phyloP scores from a whole-genome alignment of 306 rosid species.

The Gastrolobium bilobum region DNA sequence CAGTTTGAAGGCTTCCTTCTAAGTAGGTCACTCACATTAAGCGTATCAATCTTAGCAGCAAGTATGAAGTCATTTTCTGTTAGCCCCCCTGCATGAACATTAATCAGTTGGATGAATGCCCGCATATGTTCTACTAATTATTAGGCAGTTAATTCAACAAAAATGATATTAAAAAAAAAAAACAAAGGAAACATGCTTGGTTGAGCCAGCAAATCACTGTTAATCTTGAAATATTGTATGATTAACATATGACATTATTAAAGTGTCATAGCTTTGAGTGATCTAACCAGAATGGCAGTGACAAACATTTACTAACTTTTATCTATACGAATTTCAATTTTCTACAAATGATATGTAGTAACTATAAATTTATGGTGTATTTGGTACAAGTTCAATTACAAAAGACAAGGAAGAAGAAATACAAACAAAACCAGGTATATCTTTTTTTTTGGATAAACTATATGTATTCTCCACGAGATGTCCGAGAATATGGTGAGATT shows the following conservation, averaged over 20 bases:
- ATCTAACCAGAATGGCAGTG: neutral
- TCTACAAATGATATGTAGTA: neutral
- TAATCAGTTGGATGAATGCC: conserved; percentile 1
- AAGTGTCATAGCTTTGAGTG: neutral
- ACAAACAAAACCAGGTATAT: neutral
- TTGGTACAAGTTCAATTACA: neutral
- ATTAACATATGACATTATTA: neutral
- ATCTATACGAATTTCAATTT: neutral
- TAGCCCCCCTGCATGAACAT: conserved; percentile 71
- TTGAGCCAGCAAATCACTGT: neutral
- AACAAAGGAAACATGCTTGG: conserved; percentile 10
- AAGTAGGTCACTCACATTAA: conserved; percentile 60
- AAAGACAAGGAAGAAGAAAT: neutral
- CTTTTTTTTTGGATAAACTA: too few relatives aligned
- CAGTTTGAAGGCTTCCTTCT: conserved; percentile 58
- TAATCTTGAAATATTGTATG: conserved; percentile 6
- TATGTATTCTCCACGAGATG: too few relatives aligned
- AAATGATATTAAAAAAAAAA: neutral
- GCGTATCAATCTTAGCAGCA: conserved; percentile 75
- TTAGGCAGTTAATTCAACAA: neutral
- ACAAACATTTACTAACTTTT: neutral
- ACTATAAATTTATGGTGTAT: neutral
- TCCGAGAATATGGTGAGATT: too few relatives aligned
- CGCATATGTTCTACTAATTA: neutral
- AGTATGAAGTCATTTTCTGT: conserved; percentile 94